A percentile compares a stretch with the other conserved stretches of the same genome.
Conservation (phyloP, 176 grass and related monocot species). For the Oryza rufipogon region DNA sequence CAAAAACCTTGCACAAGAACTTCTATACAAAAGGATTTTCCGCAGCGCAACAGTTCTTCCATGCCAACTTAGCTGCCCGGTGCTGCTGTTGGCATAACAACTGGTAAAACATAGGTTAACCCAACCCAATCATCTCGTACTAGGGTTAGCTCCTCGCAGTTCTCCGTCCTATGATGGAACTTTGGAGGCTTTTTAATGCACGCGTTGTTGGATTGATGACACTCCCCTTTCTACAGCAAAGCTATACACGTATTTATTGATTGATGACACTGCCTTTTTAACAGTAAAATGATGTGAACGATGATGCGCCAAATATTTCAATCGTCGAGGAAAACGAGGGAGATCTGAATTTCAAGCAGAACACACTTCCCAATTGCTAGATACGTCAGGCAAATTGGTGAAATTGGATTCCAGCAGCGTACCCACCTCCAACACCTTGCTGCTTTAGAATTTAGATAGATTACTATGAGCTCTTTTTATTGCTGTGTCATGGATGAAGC, state of each 20-base stretch:
- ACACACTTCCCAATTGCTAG: background rate
- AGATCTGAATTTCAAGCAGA: background rate
- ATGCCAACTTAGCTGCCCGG: too few species aligned
- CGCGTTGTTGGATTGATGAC: too few species aligned
- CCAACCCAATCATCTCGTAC: too few species aligned
- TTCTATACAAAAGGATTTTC: too few species aligned
- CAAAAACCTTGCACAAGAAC: too few species aligned
- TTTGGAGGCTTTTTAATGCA: too few species aligned
- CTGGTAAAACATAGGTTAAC: too few species aligned
- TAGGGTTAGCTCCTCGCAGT: too few species aligned
- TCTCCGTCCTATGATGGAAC: too few species aligned
- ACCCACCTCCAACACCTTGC: background rate
- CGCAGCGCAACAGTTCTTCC: rapidly evolving
- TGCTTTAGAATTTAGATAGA: conserved; percentile 25
- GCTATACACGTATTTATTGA: background rate
- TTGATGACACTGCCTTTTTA: background rate
- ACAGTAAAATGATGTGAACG: background rate
- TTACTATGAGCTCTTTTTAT: background rate
- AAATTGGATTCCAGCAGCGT: conserved; percentile 39
- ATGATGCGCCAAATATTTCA: conserved; percentile 3
- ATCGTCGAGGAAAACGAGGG: conserved; percentile 5
- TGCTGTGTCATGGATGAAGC: conserved; percentile 19
- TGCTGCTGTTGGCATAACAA: too few species aligned
- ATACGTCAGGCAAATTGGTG: conserved; percentile 12
- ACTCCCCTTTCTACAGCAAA: too few species aligned